Conservation (phyloP, 164 flowering plant species). For the Chimonanthus praecox region DNA sequence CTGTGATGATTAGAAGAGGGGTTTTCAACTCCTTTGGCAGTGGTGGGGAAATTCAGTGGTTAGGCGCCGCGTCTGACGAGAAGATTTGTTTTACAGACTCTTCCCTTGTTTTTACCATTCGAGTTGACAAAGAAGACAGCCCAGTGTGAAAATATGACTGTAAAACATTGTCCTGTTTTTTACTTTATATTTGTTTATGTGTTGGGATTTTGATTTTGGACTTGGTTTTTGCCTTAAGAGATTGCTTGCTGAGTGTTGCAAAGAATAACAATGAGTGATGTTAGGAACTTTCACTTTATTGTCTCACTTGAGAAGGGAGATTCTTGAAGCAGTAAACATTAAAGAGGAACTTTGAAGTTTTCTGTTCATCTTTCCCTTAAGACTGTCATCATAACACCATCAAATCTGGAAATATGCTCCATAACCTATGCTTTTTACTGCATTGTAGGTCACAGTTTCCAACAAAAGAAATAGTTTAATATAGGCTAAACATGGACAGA, state of each 20-base stretch:
- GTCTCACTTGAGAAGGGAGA: constrained; percentile 8
- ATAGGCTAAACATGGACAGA: background rate
- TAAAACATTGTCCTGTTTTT: background rate
- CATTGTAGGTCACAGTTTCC: constrained; percentile 7
- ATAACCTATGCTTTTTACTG: constrained; percentile 1
- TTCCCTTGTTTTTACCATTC: constrained; percentile 3
- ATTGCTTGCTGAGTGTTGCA: constrained; percentile 17
- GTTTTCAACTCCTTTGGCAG: background rate
- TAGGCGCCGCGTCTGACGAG: background rate
- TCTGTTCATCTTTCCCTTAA: constrained; percentile 6
- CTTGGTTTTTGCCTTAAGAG: background rate
- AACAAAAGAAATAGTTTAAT: background rate
- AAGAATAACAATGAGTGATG: constrained; percentile 9
- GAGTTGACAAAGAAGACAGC: constrained; percentile 10
- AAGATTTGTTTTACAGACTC: background rate
- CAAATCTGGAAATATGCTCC: constrained; percentile 1
- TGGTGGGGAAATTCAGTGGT: background rate
- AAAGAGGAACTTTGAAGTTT: constrained; percentile 11
- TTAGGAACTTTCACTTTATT: constrained; percentile 14
- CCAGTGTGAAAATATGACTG: constrained; percentile 13
- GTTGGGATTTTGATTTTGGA: constrained; percentile 3
- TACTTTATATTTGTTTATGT: background rate
- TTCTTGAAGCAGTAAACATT: background rate
- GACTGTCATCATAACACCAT: constrained; percentile 16
- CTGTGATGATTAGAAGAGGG: background rate